Percentiles rank a stretch among this genome's conserved stretches.
Conservation (phyloP, 108 stramenopile genomes). For the Nannochloropsis salina region DNA sequence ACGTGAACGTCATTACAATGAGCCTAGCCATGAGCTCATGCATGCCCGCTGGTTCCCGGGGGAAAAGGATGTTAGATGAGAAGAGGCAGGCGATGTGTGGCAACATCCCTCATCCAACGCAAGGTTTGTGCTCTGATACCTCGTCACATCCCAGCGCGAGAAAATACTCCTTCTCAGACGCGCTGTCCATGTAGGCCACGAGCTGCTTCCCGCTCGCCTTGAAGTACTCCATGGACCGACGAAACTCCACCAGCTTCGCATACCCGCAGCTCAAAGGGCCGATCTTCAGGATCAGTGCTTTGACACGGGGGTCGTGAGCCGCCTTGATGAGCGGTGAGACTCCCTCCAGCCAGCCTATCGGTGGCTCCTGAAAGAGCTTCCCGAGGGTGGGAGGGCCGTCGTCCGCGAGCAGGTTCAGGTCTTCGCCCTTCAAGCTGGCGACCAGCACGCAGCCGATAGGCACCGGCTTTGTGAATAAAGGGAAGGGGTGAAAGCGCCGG, state of each 20-base stretch:
- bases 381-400: background rate
- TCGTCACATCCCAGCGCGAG: conserved; percentile 23
- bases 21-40: conserved; percentile 22
- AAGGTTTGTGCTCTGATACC: conserved; percentile 16
- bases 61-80: background rate
- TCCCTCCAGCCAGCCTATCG: background rate
- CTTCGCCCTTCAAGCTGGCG: background rate
- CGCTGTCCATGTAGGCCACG: conserved; percentile 36
- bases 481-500: background rate
- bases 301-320: conserved; percentile 45
- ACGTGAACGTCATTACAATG: too few species aligned
- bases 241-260: conserved; percentile 45
- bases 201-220: conserved; percentile 47
- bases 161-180: conserved; percentile 37
- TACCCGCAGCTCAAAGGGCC: conserved; percentile 34
- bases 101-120: background rate
- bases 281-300: conserved; percentile 34
- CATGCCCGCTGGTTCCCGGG: conserved; percentile 16
- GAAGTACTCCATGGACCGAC: conserved; percentile 46
- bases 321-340: conserved; percentile 34
- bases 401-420: conserved; percentile 2
- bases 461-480: background rate
- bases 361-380: conserved; percentile 4
- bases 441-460: background rate
- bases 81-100: background rate